Evolutionary conservation across 495 filamentous ascomycete species (phyloP), one percentile per base, ranked within the genome.

Genomic region (Hyaloscypha variabilis): DNA sequence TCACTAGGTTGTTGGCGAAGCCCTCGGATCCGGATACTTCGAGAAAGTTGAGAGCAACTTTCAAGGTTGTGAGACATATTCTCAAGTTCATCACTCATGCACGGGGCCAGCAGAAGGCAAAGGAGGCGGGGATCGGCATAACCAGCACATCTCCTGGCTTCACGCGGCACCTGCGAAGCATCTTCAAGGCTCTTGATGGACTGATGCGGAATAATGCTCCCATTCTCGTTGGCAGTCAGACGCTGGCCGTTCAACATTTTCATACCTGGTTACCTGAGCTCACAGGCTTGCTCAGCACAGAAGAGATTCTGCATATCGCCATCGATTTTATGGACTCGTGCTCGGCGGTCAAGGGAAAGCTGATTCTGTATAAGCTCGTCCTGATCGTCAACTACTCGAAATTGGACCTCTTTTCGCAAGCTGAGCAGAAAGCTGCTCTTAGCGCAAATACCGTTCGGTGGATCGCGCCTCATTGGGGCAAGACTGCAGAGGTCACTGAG

Each of bases 191-290:
- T 2, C 83, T 99, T 3, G 92, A 97, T 71, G 82, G 82, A 6
- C 81, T 99, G 68, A 98, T 99, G 93, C 86, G 87, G 64, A 95
- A 92, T 71, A 79, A 86, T 1, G 90, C 93, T 13, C 91, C 96
- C 1, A 87, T 92, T 50, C 75, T 97, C 55, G 88, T 99, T 34
- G 95, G 95, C 29, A 97, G 91, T 64, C 96, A 98, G 74, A 98
- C 95, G 1, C 77, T 99, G 34, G 90, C 96, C 6, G 94, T 98
- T 21, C 95, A 99, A 74, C 91, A 98, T 76, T 97, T 98, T 75
- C 95, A 98, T 73, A 88, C 91, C 2, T 98, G 95, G 95, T 79
- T 99, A 13, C 96, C 95, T 0, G 93, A 97, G 67, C 85, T 98
- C 8, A 84, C 85, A 4, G 85, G 87, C 17, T 81, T 94, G 36